Percentiles rank a stretch among this genome's conserved stretches.
These are phyloP conservation scores for Pythium dissimile DNA, from an alignment of 352 stramenopile species.

Conservation along the genomic window DNA sequence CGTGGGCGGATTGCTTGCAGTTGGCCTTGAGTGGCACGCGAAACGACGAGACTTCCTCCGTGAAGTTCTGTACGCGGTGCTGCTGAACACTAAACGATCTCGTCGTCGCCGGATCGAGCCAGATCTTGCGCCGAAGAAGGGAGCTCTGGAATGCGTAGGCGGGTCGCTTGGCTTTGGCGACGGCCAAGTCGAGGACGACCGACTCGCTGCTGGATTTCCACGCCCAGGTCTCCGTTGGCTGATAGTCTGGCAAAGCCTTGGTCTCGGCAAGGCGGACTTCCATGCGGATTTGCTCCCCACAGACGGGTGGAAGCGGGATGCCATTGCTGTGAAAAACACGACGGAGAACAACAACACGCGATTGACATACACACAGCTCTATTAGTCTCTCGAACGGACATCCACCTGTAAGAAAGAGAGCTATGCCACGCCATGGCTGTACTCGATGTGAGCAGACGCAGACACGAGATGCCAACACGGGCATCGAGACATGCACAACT, in stretches of 20 bases:
- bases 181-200: constrained; percentile 17
- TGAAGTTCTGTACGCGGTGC: constrained; percentile 55
- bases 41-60: constrained; percentile 65
- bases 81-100: constrained; percentile 50
- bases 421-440: constrained; percentile 25
- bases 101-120: constrained; percentile 58
- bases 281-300: constrained; percentile 31
- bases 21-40: constrained; percentile 54
- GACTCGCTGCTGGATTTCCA: constrained; percentile 15
- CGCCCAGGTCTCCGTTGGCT: constrained; percentile 18
- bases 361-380: constrained; percentile 16
- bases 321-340: constrained; percentile 40
- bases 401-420: background rate
- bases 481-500: constrained; percentile 7
- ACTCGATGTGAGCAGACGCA: constrained; percentile 11
- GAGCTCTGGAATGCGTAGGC: constrained; percentile 28
- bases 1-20: constrained; percentile 49
- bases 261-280: constrained; percentile 40
- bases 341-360: no score
- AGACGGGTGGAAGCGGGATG: constrained; percentile 41
- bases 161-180: constrained; percentile 17
- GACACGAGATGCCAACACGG: constrained; percentile 13
- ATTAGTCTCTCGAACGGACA: constrained; percentile 12
- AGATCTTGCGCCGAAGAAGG: constrained; percentile 49
- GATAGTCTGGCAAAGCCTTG: constrained; percentile 34